phyloP scores from a whole-genome alignment of 2,329 filamentous ascomycete species.

The Eurotiales sp. region DNA sequence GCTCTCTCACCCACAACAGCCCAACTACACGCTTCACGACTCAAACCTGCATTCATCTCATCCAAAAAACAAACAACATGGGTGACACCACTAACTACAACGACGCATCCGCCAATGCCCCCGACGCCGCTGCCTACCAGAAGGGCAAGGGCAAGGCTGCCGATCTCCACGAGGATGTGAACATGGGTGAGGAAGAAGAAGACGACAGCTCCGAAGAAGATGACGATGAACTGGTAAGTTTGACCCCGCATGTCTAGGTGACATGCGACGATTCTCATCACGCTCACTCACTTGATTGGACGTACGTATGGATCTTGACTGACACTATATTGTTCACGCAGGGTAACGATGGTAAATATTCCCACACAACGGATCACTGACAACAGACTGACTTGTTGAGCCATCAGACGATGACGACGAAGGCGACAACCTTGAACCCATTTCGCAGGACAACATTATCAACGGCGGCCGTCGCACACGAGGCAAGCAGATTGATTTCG shows the following conservation, averaged over 20 bases:
- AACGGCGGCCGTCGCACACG: constrained; percentile 75
- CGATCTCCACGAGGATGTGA: constrained; percentile 31
- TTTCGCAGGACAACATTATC: constrained; percentile 86
- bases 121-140: constrained; percentile 45
- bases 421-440: constrained; percentile 77
- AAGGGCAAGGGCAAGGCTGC: constrained; percentile 88
- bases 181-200: constrained; percentile 45
- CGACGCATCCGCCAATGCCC: constrained; percentile 38
- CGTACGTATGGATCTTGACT: neutral
- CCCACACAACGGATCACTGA: too few species aligned
- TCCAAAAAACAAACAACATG: constrained; percentile 24
- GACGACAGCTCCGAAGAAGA: constrained; percentile 63
- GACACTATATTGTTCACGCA: neutral
- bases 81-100: constrained; percentile 31
- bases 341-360: constrained; percentile 7
- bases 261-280: neutral
- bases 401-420: constrained; percentile 62
- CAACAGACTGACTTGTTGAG: neutral
- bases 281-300: neutral
- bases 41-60: too few species aligned
- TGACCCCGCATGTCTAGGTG: neutral
- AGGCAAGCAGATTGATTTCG: constrained; percentile 88
- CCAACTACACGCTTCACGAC: neutral
- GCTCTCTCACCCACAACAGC: too few species aligned
- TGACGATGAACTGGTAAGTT: constrained; percentile 35